phyloP scores from a whole-genome alignment of 2,329 filamentous ascomycete genomes.

The Nemania diffusa region DNA sequence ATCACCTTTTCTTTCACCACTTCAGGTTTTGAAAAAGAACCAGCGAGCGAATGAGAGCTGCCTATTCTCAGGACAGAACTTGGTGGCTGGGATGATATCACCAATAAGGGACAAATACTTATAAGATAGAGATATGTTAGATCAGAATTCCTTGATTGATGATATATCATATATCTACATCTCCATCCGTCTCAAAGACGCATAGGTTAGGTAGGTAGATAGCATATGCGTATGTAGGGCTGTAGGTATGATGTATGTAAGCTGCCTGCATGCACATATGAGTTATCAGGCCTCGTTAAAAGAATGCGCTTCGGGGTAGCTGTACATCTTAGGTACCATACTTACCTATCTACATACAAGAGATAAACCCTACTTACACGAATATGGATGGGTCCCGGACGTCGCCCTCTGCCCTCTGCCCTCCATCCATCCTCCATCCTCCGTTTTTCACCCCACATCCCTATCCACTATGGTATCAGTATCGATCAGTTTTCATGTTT shows the following conservation, averaged over 20 bases:
- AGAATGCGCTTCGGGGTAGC: too few species aligned
- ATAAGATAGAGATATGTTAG: too few species aligned
- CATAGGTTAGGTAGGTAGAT: too few species aligned
- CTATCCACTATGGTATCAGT: background rate
- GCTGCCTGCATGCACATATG: background rate
- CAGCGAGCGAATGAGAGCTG: slow-evolving; percentile 2
- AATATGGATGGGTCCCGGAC: background rate
- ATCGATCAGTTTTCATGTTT: slow-evolving; percentile 17
- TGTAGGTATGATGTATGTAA: too few species aligned
- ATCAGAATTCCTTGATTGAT: too few species aligned
- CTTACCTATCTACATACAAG: too few species aligned
- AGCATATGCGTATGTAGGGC: too few species aligned
- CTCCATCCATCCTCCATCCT: too few species aligned
- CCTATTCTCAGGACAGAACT: background rate
- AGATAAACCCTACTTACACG: too few species aligned
- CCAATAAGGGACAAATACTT: too few species aligned
- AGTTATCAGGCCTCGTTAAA: background rate
- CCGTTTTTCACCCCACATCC: slow-evolving; percentile 1
- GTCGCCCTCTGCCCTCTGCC: too few species aligned
- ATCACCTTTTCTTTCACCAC: slow-evolving; percentile 14
- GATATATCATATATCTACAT: slow-evolving; percentile 19
- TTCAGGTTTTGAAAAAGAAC: background rate
- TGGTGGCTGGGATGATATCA: slow-evolving; percentile 10
- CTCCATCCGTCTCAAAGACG: slow-evolving; percentile 1
- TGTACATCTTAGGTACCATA: background rate